Conservation (phyloP, 2,329 filamentous ascomycete genomes). For the Eutypa lata region DNA sequence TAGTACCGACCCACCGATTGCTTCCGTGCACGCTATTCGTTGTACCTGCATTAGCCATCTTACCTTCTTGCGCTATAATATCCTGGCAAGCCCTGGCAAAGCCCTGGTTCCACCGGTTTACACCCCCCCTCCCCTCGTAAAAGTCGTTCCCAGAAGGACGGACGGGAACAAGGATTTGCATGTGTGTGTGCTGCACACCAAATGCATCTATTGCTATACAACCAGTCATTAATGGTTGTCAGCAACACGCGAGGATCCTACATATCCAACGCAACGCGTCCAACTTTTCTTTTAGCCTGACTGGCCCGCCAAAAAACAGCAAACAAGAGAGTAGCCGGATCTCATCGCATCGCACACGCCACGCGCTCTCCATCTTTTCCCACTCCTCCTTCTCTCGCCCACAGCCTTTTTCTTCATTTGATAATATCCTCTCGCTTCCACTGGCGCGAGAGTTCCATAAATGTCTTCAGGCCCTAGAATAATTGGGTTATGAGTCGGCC, state of each 20-base stretch:
- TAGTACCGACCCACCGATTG: not conserved
- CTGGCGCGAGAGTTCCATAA: constrained; percentile 1
- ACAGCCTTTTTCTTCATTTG: constrained; percentile 7
- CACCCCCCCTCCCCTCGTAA: not conserved
- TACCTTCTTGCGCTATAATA: not conserved
- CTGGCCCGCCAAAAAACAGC: constrained; percentile 12
- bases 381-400: constrained; percentile 11
- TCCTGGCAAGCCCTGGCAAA: not conserved
- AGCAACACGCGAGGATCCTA: constrained; percentile 6
- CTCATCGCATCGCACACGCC: constrained; percentile 11
- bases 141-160: not conserved
- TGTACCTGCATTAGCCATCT: constrained; percentile 1
- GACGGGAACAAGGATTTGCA: not conserved
- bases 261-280: constrained; percentile 16
- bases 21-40: not conserved
- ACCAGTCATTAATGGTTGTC: not conserved
- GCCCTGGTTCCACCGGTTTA: not conserved
- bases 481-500: not conserved
- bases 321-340: constrained; percentile 9
- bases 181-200: not conserved
- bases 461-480: not conserved
- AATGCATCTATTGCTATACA: not conserved
- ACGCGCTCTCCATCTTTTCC: constrained; percentile 11
- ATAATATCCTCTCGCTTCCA: constrained; percentile 4
- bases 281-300: constrained; percentile 16